Base-by-base conservation (phyloP, 176 grass and related monocot genomes). In the Avena atlantica region DNA sequence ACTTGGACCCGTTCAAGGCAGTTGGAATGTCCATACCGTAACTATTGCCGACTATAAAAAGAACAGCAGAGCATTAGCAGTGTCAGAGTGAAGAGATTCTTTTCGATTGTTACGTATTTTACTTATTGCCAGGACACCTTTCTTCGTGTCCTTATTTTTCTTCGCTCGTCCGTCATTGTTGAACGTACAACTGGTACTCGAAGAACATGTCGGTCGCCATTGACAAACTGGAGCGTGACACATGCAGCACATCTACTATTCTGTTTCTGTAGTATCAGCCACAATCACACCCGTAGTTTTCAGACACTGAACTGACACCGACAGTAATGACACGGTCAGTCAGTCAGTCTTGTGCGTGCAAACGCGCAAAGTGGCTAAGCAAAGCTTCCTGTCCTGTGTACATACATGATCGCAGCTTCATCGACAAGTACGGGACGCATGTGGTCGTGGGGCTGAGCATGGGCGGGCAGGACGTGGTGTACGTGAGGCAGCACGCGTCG, bases 381-480 rank as follows among this genome's bases (percentile, higher is more conserved):
- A 34, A 40, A 42, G 40, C 40, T 6, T 42, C 40, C 45, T 47
- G 8, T 40, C 37, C 45, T 48, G 1, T 48, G 45, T 48, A 48
- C 9, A 48, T 48, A 48, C 45, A 8, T 44, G 31, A 1, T 42
- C 25, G 69, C 89, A 98, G 94, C 3, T 94, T 98, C 81, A 92
- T 94, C 63, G 85, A 94, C 66, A 92, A 90, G 45, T 94, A 92
- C 42, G 97, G 97, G 73, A 98, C 96, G 9, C 96, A 98, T 50
- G 78, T 98, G 84, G 48, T 95, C 51, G 89, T 91, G 23, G 96
- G 91, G 63, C 88, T 98, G 57, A 93, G 96, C 89, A 92, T 98
- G 83, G 96, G 96, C 86, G 96, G 96, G 24, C 89, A 95, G 71
- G 96, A 98, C 85, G 93, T 95, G 68, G 88, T 95, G 37, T 91